Evolutionary conservation across 495 filamentous ascomycete species (phyloP).

Genomic region (Lasiosphaeris hirsuta): DNA sequence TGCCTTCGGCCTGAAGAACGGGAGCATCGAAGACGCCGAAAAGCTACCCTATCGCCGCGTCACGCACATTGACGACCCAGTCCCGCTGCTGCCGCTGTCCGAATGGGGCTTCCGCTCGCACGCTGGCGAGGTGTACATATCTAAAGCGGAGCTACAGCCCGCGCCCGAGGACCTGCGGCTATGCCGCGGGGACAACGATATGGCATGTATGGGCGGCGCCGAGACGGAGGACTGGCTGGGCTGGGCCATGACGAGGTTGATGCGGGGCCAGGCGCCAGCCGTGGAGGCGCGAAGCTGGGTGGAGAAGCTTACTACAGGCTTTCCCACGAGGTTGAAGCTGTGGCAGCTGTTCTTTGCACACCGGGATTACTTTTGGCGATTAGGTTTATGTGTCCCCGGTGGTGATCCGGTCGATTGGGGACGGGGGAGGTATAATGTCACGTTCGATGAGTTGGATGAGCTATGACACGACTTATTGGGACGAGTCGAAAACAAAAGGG

Average conservation of each 20-base stretch:
- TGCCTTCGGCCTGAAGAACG: constrained; percentile 53
- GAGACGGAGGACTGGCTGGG: constrained; percentile 32
- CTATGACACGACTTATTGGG: constrained; percentile 9
- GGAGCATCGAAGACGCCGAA: constrained; percentile 15
- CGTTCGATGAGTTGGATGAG: constrained; percentile 8
- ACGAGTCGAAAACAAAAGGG: too few relatives aligned
- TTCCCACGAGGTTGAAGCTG: constrained; percentile 65
- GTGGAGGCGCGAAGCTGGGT: constrained; percentile 16
- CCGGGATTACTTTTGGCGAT: constrained; percentile 91
- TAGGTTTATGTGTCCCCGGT: constrained; percentile 86
- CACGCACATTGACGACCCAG: constrained; percentile 82
- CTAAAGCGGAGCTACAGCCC: constrained; percentile 64
- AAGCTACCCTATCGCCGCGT: constrained; percentile 64
- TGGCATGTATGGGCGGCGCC: constrained; percentile 62
- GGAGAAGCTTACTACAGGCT: constrained; percentile 17
- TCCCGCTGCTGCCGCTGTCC: constrained; percentile 77
- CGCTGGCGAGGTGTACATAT: constrained; percentile 82
- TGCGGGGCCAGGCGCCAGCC: constrained; percentile 17
- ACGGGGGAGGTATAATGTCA: constrained; percentile 41
- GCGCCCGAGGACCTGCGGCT: constrained; percentile 59
- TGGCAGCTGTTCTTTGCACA: constrained; percentile 95
- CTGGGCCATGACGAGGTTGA: neutral
- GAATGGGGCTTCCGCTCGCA: constrained; percentile 89
- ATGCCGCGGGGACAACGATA: constrained; percentile 71
- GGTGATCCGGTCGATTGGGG: constrained; percentile 71